Base-by-base conservation (phyloP, 192 early-diverging fungal genomes). In the Irineochytrium annulatum region DNA sequence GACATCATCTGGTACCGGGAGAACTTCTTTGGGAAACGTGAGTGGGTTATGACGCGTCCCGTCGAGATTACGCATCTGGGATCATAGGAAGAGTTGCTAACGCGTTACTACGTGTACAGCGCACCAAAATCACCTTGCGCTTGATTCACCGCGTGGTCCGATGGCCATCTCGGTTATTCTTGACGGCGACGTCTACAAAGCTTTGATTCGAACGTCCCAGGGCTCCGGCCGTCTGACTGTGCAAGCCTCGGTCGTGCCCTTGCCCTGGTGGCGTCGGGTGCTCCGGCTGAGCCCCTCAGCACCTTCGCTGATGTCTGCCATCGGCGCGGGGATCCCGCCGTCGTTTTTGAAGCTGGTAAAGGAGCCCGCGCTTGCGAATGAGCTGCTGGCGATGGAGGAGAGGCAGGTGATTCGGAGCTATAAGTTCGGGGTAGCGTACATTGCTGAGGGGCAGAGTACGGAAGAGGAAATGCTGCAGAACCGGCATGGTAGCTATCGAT, bases 401-500 rank as follows among this genome's bases (percentile, higher is more conserved):
- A 72, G 81, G 48, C 79, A 81, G 57, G 81, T 90, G 52, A 81
- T 88, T 60, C 60, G 78, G 29, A 75, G 77, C 32, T 91, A 89
- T 71, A 91, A 91, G 59, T 86, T 91, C 79, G 90, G 90, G n/a
- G 86, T 91, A 2, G 77, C 83, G 20, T 77, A 86, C 60, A 72
- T 88, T 3, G 77, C 59, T 33, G 69, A 79, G n/a, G 81, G 82
- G 5, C 90, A 91, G 64, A 77, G 76, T 22, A 85, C 72, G 32
- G 90, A 91, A 68, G 85, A 86, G 49, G 86, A 91, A 57, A 87
- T 87, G 88, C 85, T 91, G 57, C 65, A 71, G 26, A 91, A 91
- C 67, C 60, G 77, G 43, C 65, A 76, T 52, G 76, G 75, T 62
- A 69, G n/a, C n/a, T n/a, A n/a, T n/a, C n/a, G n/a, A n/a, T n/a